Conservation (phyloP, 352 stramenopile species). For the Phytophthora constricta region DNA sequence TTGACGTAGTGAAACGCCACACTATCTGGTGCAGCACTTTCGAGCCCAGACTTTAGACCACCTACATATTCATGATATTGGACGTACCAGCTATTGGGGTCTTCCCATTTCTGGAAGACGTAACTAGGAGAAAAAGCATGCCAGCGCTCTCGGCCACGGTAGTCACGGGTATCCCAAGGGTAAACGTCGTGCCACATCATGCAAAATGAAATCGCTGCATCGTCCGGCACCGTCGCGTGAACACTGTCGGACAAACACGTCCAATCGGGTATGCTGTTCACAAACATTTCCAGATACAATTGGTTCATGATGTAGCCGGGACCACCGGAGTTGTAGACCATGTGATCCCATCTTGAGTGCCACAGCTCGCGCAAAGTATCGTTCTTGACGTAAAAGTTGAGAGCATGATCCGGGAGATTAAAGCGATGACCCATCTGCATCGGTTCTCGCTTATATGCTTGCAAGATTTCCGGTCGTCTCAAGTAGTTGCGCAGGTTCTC, state of each 20-base stretch:
- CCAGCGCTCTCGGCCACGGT: conserved; percentile 70
- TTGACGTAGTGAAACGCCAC: conserved; percentile 79
- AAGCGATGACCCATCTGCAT: conserved; percentile 85
- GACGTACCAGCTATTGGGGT: conserved; percentile 64
- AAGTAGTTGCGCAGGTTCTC: conserved; percentile 75
- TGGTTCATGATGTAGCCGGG: conserved; percentile 78
- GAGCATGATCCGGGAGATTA: conserved; percentile 53
- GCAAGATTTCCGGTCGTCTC: conserved; percentile 62
- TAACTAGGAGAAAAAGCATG: conserved; percentile 59
- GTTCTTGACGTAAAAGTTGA: conserved; percentile 74
- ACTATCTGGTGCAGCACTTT: conserved; percentile 63
- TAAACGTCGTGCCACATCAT: conserved; percentile 82
- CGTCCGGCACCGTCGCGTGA: conserved; percentile 72
- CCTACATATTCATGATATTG: conserved; percentile 68
- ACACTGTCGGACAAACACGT: conserved; percentile 64
- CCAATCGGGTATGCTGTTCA: conserved; percentile 47
- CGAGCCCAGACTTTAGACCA: conserved; percentile 46
- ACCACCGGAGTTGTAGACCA: conserved; percentile 82
- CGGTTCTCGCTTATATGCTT: conserved; percentile 49
- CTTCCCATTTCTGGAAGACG: conserved; percentile 44
- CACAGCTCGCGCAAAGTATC: conserved; percentile 47
- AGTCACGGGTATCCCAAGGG: conserved; percentile 72
- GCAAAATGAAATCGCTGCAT: conserved; percentile 76
- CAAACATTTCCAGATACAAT: conserved; percentile 69
- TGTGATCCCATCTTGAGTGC: conserved; percentile 50